Base-by-base conservation (phyloP, 2,329 filamentous ascomycete genomes). In the Leptosphaerulina australis region DNA sequence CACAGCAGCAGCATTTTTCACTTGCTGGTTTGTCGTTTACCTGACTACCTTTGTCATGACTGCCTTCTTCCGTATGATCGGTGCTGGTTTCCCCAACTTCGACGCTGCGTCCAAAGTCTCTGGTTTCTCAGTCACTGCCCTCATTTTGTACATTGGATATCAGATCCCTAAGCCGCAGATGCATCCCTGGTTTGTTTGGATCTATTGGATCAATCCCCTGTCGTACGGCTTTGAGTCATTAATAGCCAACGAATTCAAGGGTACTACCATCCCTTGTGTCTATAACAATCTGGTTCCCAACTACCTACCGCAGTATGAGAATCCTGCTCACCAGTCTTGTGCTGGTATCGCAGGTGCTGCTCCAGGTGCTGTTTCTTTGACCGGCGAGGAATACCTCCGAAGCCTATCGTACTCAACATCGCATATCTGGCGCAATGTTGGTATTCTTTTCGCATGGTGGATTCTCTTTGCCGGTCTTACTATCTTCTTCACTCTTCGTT, bases 1-100 rank as follows among this genome's bases (percentile, higher is more conserved):
- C 28, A 84, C 87, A 37, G 77, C 88, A 0, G 87, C 84, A 0
- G 76, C 86, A 0, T 96, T 94, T 77, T 96, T 96, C 77, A 87
- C 89, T 71, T 94, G 88, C 79, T 74, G 90, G 58, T 77, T 95
- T 43, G 80, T 91, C 60, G 85, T 83, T 1, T 89, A 91, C 72
- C 66, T 81, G 48, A 84, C 82, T 0, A 87, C 88, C 7, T 61
- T 95, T 63, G 80, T 82, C 46, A 93, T 93, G 88, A 91, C 87
- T 18, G 90, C 90, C 80, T 81, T 91, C 50, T 94, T 94, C 80
- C 82, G 90, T 26, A 86, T 84, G 11, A 88, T 94, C 53, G 90
- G 82, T 18, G 85, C 88, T 0, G 73, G 76, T 82, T 14, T 91
- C 86, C 10, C 80, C 83, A 51, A 87, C 85, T 4, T 73, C 79